Evolutionary conservation across 2,329 filamentous ascomycete species (phyloP).

Genomic region (Thelonectria discophora): DNA sequence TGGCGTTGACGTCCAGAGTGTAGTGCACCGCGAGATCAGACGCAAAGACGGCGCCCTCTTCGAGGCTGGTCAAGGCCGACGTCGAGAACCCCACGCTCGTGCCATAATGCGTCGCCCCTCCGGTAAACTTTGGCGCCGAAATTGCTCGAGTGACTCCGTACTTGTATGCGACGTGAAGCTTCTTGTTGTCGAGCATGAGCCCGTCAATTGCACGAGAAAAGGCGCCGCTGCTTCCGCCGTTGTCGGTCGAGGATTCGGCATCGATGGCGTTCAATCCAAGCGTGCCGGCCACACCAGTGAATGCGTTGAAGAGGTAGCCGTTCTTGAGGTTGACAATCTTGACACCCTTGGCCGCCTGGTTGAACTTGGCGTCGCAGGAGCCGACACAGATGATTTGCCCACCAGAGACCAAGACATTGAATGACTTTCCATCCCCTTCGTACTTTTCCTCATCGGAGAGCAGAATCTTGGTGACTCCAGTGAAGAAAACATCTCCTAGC

Average conservation of each 20-base stretch:
- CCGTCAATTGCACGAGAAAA: constrained; percentile 69
- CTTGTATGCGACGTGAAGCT: constrained; percentile 60
- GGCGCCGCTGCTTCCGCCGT: constrained; percentile 54
- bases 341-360: constrained; percentile 46
- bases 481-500: constrained; percentile 60
- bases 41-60: constrained; percentile 61
- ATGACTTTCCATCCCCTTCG: constrained; percentile 46
- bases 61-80: constrained; percentile 55
- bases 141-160: constrained; percentile 69
- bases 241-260: constrained; percentile 63
- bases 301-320: constrained; percentile 67
- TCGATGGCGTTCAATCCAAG: constrained; percentile 72
- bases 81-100: constrained; percentile 68
- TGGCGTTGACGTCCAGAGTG: constrained; percentile 56
- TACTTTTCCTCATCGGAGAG: constrained; percentile 54
- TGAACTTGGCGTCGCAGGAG: constrained; percentile 56
- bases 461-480: constrained; percentile 62
- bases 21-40: constrained; percentile 67
- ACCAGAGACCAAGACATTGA: constrained; percentile 61
- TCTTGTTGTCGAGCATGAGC: constrained; percentile 63
- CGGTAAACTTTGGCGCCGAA: constrained; percentile 60
- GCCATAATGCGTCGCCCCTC: constrained; percentile 58
- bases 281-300: constrained; percentile 68
- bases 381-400: constrained; percentile 68
- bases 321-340: constrained; percentile 60